phyloP scores from a whole-genome alignment of 768 basidiomycete genomes.

The Mycena vitilis region DNA sequence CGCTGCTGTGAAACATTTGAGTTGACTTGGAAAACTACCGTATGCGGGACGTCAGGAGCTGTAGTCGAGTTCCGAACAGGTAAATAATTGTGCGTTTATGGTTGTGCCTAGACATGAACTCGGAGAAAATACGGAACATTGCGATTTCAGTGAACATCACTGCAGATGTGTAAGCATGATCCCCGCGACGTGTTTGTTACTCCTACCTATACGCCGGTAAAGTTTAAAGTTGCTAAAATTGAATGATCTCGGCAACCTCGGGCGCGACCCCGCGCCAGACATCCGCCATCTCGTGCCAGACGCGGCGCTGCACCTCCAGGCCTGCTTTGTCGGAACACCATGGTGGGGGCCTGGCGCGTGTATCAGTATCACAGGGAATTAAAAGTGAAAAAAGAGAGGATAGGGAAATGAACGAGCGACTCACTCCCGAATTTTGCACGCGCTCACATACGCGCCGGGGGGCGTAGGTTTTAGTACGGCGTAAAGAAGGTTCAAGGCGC shows the following conservation, averaged over 20 bases:
- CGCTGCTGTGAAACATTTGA: too few relatives aligned
- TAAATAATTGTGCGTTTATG: too few relatives aligned
- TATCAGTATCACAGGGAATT: background rate
- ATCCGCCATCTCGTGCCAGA: constrained; percentile 7
- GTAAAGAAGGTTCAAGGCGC: constrained; percentile 4
- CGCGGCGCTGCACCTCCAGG: background rate
- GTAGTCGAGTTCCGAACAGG: too few relatives aligned
- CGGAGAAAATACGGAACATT: background rate
- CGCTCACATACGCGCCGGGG: constrained; percentile 4
- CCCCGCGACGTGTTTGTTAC: too few relatives aligned
- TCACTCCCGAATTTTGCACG: constrained; percentile 2
- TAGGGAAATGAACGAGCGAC: background rate
- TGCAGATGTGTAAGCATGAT: too few relatives aligned
- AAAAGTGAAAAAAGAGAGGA: background rate
- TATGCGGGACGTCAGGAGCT: too few relatives aligned
- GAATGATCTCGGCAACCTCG: background rate
- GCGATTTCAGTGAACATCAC: too few relatives aligned
- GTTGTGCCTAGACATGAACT: background rate
- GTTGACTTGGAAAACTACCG: too few relatives aligned
- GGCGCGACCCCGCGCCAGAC: background rate
- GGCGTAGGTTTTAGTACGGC: background rate
- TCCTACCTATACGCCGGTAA: too few relatives aligned
- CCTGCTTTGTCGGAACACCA: background rate
- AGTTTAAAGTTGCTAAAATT: background rate
- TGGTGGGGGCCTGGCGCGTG: background rate